These are phyloP conservation scores for Cercis canadensis DNA, from an alignment of 306 rosid species.

Conservation along the genomic window DNA sequence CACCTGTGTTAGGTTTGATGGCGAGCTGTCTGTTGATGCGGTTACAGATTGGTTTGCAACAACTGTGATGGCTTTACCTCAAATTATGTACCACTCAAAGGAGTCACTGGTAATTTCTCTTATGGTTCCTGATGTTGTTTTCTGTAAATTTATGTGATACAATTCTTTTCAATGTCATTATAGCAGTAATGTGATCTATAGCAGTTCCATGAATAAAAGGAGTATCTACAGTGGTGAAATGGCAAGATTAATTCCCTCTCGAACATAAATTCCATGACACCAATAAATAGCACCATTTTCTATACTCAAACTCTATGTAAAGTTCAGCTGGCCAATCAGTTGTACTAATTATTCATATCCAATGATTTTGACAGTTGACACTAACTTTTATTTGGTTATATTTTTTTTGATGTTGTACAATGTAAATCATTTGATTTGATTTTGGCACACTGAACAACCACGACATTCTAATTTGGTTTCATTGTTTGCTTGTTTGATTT, in stretches of 20 bases:
- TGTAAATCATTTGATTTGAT: slow-evolving; percentile 16
- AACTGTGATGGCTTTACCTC: slow-evolving; percentile 72
- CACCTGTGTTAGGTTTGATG: slow-evolving; percentile 63
- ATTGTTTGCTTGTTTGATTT: slow-evolving; percentile 8
- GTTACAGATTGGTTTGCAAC: slow-evolving; percentile 94
- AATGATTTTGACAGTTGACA: not conserved
- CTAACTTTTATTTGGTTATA: slow-evolving; percentile 8
- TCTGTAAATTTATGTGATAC: slow-evolving; percentile 10
- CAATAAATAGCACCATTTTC: too few relatives aligned
- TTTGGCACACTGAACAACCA: not conserved
- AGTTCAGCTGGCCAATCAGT: not conserved
- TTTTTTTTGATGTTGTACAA: not conserved
- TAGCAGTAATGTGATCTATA: too few relatives aligned
- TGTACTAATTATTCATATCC: slow-evolving; percentile 26
- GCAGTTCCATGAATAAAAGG: slow-evolving; percentile 34
- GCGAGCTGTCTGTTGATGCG: slow-evolving; percentile 66
- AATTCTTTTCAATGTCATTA: slow-evolving; percentile 11
- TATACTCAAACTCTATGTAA: not conserved
- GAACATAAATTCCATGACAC: too few relatives aligned
- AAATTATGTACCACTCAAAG: slow-evolving; percentile 76
- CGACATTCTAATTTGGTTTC: slow-evolving; percentile 13
- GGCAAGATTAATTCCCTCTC: too few relatives aligned
- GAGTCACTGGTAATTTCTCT: slow-evolving; percentile 75
- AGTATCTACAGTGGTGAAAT: not conserved
- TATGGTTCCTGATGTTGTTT: slow-evolving; percentile 3